Evolutionary conservation across 2,329 filamentous ascomycete genomes (phyloP).

Genomic region (Aspergillus uvarum): DNA sequence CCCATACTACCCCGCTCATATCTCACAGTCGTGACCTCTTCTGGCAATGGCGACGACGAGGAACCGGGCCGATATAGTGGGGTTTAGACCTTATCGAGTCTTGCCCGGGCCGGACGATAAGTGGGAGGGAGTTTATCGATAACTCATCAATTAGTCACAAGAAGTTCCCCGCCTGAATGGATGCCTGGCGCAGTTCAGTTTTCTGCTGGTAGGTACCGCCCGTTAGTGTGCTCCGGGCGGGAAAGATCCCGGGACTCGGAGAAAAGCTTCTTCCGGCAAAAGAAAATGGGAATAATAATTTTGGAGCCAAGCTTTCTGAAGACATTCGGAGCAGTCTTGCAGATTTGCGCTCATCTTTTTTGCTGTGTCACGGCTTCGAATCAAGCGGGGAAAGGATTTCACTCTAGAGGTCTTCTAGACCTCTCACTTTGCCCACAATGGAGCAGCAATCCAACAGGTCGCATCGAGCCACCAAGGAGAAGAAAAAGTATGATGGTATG

Average conservation of each 20-base stretch:
- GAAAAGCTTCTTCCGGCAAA: constrained; percentile 29
- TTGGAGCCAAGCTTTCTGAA: constrained; percentile 24
- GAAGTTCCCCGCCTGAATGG: constrained; percentile 13
- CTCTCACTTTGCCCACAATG: constrained; percentile 54
- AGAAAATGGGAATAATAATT: constrained; percentile 34
- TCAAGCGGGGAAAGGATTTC: constrained; percentile 8
- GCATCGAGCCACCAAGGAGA: constrained; percentile 84
- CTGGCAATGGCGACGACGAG: neutral
- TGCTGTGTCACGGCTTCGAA: constrained; percentile 16
- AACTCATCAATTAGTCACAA: neutral
- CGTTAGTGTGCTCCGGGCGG: neutral
- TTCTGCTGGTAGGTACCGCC: neutral
- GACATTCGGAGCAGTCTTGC: constrained; percentile 15
- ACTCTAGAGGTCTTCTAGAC: constrained; percentile 28
- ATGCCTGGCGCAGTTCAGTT: constrained; percentile 19
- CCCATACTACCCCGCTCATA: constrained; percentile 5
- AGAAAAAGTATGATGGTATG: constrained; percentile 71
- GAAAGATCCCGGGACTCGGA: constrained; percentile 18
- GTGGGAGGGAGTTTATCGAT: neutral
- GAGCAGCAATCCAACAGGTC: constrained; percentile 81
- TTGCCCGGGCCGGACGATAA: constrained; percentile 5
- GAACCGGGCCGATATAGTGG: constrained; percentile 1
- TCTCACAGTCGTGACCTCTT: neutral
- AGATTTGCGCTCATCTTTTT: constrained; percentile 14
- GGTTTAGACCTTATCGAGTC: constrained; percentile 3